These are phyloP conservation scores for Tanacetum coccineum DNA, from an alignment of 129 eudicot species.

Conservation along the genomic window DNA sequence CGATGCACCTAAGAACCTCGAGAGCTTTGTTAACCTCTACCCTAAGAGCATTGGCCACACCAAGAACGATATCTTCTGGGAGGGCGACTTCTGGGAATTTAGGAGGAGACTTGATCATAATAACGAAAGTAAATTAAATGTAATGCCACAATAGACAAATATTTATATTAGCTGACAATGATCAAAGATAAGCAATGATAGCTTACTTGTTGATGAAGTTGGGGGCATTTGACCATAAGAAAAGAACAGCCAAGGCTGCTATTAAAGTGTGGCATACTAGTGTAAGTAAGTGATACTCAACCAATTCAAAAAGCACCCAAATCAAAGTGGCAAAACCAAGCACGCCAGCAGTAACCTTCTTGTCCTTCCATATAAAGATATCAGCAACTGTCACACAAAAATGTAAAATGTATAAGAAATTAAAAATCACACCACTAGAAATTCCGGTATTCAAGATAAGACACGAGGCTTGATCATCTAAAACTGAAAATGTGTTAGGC, in stretches of 20 bases:
- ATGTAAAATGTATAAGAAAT: constrained; percentile 4
- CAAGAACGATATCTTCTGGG: constrained; percentile 62
- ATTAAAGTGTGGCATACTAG: constrained; percentile 73
- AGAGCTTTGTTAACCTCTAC: too few species aligned
- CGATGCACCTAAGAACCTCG: too few species aligned
- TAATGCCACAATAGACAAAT: not conserved
- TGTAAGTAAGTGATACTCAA: constrained; percentile 85
- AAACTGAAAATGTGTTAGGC: too few species aligned
- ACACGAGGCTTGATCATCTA: too few species aligned
- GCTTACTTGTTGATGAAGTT: constrained; percentile 75
- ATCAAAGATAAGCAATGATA: not conserved
- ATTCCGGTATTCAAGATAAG: too few species aligned
- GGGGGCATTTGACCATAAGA: constrained; percentile 79
- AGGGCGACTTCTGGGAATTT: constrained; percentile 65
- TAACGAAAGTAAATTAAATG: not conserved
- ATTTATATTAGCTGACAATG: not conserved
- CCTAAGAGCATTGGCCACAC: constrained; percentile 62
- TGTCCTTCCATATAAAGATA: constrained; percentile 86
- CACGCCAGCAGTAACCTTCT: too few species aligned
- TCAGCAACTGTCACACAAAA: constrained; percentile 66
- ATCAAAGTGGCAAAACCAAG: too few species aligned
- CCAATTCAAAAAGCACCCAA: constrained; percentile 82
- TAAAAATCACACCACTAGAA: too few species aligned
- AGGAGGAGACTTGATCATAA: too few species aligned
- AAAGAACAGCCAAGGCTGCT: constrained; percentile 49